Base-by-base conservation (phyloP, 2,329 filamentous ascomycete species). In the Fusarium musae region DNA sequence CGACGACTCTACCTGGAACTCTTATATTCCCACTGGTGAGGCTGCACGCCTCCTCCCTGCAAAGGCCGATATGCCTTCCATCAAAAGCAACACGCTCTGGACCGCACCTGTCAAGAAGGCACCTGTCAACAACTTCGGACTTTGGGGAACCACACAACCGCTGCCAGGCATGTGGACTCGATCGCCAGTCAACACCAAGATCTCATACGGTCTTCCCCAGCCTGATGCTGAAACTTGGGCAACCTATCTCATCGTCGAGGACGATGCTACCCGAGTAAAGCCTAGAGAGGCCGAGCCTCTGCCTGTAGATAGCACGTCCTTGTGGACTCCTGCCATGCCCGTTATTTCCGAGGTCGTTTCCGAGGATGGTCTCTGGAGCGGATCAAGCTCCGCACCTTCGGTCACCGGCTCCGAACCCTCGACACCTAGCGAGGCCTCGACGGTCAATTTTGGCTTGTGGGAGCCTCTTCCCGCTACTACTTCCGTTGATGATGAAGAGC, bases 1-100 rank as follows among this genome's bases (percentile, higher is more conserved):
- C 21, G 82, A 83, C 63, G 73, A 77, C 40, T 67, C 74, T 23
- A 78, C 74, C n/a, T 85, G 83, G 84, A 77, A 78, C 43, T 69
- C 69, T 43, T 84, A 84, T 61, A 74, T 80, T 43, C 72, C 73
- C 13, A 66, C 77, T 26, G 65, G 76, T 28, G 74, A 69, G 23
- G 77, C 68, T 61, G 66, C 76, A 39, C 82, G 82, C 59, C 64
- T 78, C 17, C 78, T 79, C 53, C 72, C 77, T 16, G 79, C 77
- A 39, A 72, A 72, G 37, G 68, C 78, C 15, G 78, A 80, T 50
- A 73, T 79, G 17, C 66, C 73, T 21, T 62, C 74, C 19, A 78
- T 86, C 40, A 78, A 83, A 67, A 85, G 83, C 73, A 77, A 75
- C 21, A 65, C 79, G 9, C 73, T 85, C 44, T 85, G 84, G 84